Base-by-base conservation (phyloP, 148 eudicot species). In the Pouteria glomerata region DNA sequence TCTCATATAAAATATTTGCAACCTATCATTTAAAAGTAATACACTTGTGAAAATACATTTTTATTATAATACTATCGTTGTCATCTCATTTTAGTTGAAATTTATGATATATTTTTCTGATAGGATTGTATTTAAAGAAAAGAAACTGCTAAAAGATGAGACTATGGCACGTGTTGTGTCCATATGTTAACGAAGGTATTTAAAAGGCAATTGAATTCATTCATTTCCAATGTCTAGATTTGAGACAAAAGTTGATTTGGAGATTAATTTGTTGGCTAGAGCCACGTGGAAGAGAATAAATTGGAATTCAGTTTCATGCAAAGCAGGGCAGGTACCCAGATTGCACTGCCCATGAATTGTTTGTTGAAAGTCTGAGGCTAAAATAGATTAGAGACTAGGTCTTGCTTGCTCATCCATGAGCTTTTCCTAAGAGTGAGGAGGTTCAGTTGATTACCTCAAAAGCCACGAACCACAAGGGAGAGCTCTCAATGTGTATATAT, bases 341-440 rank as follows among this genome's bases (percentile, higher is more conserved):
- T 11, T 27, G 33, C n/a, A 8, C 7, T 37, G 48, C 39, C 67
- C 67, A 62, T 37, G 30, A 11, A 23, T 18, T 41, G 68, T 3
- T 64, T 42, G 31, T 64, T 13, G 12, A 44, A 42, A 33, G n/a
- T 61, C 7, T 64, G 68, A 64, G 68, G 68, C 67, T 63, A 63
- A 63, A 37, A 39, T 18, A n/a, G 15, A 24, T 1, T 35, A 10
- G n/a, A 21, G 11, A 37, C 18, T 16, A 39, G 4, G n/a, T n/a
- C n/a, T n/a, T n/a, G n/a, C n/a, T n/a, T n/a, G n/a, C n/a, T n/a
- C n/a, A n/a, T n/a, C n/a, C n/a, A 6, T 14, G 50, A 11, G 6
- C 37, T 11, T 60, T 33, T 68, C 78, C 78, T 68, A 68, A 41
- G 52, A 47, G 7, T 50, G 48, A 58, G 78, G 78, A 58, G 58